These are phyloP conservation scores for Vaccinium vitisidaea DNA, from an alignment of 148 eudicot species.

Conservation along the genomic window DNA sequence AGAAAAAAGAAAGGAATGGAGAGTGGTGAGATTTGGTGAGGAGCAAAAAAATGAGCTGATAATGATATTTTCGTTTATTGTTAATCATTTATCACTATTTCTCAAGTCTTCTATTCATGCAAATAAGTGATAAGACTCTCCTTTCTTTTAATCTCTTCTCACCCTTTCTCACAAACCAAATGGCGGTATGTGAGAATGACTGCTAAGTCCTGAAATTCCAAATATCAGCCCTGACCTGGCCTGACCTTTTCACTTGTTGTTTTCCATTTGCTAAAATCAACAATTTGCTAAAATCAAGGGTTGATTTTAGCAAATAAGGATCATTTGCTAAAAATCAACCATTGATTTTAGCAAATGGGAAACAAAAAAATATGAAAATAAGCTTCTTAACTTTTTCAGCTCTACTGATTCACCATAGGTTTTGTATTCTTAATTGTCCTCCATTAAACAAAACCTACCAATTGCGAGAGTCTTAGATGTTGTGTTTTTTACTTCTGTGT, in stretches of 20 bases:
- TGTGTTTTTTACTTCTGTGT: no score
- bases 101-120: not conserved
- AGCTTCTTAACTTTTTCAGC: not conserved
- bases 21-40: not conserved
- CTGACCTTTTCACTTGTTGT: not conserved
- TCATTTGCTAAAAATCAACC: no score
- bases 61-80: no score
- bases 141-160: not conserved
- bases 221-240: not conserved
- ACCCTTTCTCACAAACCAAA: not conserved
- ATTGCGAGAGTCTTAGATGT: no score
- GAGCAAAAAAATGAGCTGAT: not conserved
- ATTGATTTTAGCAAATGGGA: no score
- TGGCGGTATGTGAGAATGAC: not conserved
- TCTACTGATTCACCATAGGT: not conserved
- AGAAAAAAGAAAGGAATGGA: not conserved
- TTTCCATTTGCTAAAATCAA: no score
- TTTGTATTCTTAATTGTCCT: not conserved
- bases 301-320: no score
- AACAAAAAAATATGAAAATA: not conserved
- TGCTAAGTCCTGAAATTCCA: not conserved
- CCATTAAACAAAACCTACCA: not conserved
- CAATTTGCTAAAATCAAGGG: no score
- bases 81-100: not conserved
- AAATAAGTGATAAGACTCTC: not conserved